Base-by-base conservation (phyloP, 768 basidiomycete genomes). In the Russula earlei region DNA sequence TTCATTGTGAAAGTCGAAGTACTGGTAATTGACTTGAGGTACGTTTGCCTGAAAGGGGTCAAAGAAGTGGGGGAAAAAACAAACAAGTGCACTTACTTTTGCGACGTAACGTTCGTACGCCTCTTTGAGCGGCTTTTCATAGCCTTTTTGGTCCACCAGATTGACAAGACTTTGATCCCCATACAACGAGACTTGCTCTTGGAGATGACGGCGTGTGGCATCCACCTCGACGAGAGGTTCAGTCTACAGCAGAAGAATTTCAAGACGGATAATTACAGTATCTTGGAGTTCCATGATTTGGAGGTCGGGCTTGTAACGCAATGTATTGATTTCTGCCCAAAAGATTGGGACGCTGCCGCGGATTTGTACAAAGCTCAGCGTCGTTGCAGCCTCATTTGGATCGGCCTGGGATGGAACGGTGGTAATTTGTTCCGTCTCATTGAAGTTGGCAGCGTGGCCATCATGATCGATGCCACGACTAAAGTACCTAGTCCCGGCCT, bases 1-100 rank as follows among this genome's bases (percentile, higher is more conserved):
- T 69, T 98, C 93, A 58, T 80, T 84, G 68, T 97, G 95, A 74
- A 99, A 99, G 67, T 99, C 96, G 64, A 97, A 99, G 72, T 97
- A 96, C 61, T 87, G 77, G 66, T 99, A 99, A 64, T 82, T 83
- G 38, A 89, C 84, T 31, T 82, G 75, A 4, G 83, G 75, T 33
- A 86, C 64, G 63, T 82, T 75, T 49, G 81, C 68, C 87, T 89
- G 51, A 12, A 62, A 42, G 4, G 1, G n/a, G 19, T 52, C 34
- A 38, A 40, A 56, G 11, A 45, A 25, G 0, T 24, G 24, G 51
- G 4, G 54, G 15, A 38, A 20, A 36, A 17, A 41, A 42, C 36
- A 38, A 17, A 14, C 17, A 10, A 31, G 34, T 33, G 29, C 9
- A 22, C 57, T 29, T 46, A 85, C 84, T 70, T 87, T 76, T 8